Conservation (phyloP, 164 flowering plant species). For the Dillenia suffruticosa region DNA sequence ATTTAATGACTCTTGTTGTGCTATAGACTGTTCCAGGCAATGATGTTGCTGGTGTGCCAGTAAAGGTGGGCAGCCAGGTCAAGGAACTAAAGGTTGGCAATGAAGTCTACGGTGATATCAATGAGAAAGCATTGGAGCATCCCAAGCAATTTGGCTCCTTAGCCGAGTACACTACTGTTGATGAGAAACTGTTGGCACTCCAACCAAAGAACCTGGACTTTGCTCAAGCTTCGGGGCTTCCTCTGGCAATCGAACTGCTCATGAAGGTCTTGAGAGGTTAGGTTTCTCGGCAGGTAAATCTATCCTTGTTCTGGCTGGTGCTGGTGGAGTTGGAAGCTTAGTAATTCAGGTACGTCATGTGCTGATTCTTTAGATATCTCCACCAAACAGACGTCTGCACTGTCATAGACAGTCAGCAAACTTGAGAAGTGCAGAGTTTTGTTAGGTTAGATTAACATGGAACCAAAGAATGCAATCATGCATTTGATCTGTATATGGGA, state of each 20-base stretch:
- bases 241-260: conserved; percentile 93
- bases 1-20: conserved; percentile 1
- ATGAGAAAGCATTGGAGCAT: conserved; percentile 86
- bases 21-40: conserved; percentile 89
- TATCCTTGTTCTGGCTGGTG: conserved; percentile 85
- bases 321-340: conserved; percentile 95
- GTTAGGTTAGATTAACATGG: too few species aligned
- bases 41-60: conserved; percentile 94
- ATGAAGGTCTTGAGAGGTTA: conserved; percentile 84
- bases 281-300: conserved; percentile 90
- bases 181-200: conserved; percentile 79
- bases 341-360: conserved; percentile 72
- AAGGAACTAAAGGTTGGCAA: conserved; percentile 79
- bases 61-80: conserved; percentile 86
- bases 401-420: too few species aligned
- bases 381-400: too few species aligned
- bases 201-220: conserved; percentile 85
- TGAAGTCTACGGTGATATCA: conserved; percentile 90
- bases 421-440: too few species aligned
- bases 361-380: too few species aligned
- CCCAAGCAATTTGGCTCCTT: conserved; percentile 87
- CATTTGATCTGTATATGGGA: too few species aligned
- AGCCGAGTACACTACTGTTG: conserved; percentile 93
- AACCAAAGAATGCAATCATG: too few species aligned
- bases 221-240: conserved; percentile 79